These are phyloP conservation scores for Talaromyces proteolyticus DNA, from an alignment of 495 filamentous ascomycete species.

Conservation along the genomic window DNA sequence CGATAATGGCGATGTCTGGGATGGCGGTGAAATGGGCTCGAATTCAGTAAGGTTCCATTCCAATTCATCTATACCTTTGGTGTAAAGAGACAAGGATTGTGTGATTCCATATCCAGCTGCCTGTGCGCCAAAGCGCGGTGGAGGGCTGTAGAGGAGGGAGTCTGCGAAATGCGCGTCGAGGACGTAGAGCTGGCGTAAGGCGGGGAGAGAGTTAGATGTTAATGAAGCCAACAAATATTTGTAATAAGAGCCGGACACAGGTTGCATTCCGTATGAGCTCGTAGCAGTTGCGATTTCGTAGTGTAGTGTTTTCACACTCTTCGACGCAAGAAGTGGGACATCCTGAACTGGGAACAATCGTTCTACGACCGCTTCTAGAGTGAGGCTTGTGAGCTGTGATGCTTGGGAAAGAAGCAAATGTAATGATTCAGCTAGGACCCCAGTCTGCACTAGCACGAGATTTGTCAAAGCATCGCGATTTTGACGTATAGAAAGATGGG, in stretches of 20 bases:
- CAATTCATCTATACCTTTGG: slow-evolving; percentile 76
- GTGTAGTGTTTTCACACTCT: slow-evolving; percentile 61
- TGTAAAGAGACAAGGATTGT: slow-evolving; percentile 73
- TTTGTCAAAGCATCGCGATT: slow-evolving; percentile 48
- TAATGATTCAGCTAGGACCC: slow-evolving; percentile 55
- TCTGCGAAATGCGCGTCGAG: slow-evolving; percentile 78
- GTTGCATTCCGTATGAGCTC: slow-evolving; percentile 46
- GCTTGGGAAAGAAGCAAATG: slow-evolving; percentile 58
- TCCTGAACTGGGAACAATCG: slow-evolving; percentile 56
- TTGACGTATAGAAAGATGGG: slow-evolving; percentile 49
- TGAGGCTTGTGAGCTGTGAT: slow-evolving; percentile 56
- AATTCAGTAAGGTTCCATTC: slow-evolving; percentile 77
- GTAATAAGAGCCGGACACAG: slow-evolving; percentile 69
- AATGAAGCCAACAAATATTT: slow-evolving; percentile 78
- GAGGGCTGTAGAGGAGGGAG: slow-evolving; percentile 59
- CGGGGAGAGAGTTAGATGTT: slow-evolving; percentile 65
- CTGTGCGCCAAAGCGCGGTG: slow-evolving; percentile 21
- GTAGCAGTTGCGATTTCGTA: slow-evolving; percentile 70
- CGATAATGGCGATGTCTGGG: not conserved
- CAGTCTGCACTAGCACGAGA: slow-evolving; percentile 62
- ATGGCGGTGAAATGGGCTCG: slow-evolving; percentile 32
- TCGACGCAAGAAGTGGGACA: slow-evolving; percentile 59
- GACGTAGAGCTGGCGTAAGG: slow-evolving; percentile 73
- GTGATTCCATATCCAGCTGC: slow-evolving; percentile 38
- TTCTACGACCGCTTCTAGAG: slow-evolving; percentile 59